Percentiles rank a stretch among this genome's conserved stretches.
These are phyloP conservation scores for Lolium perenne DNA, from an alignment of 176 grass and related monocot genomes.

Conservation along the genomic window DNA sequence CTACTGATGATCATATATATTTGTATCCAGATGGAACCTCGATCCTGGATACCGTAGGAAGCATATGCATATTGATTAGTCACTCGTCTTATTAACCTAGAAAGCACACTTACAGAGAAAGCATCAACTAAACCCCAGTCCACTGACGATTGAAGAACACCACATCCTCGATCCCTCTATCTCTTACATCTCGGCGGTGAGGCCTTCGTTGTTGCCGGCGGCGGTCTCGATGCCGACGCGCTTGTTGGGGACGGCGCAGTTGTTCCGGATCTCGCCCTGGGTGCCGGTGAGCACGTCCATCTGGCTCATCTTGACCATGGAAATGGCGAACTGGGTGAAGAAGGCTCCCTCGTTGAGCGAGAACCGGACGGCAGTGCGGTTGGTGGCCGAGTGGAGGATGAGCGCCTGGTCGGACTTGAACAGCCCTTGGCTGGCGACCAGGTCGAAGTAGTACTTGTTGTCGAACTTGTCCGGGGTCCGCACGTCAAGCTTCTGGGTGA, in stretches of 20 bases:
- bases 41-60: too few relatives aligned
- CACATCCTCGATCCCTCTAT: too few relatives aligned
- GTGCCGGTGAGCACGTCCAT: constrained; percentile 48
- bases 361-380: constrained; percentile 32
- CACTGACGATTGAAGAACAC: background rate
- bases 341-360: constrained; percentile 44
- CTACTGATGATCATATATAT: too few relatives aligned
- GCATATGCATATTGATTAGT: too few relatives aligned
- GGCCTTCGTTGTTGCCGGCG: background rate
- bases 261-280: constrained; percentile 46
- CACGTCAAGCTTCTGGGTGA: constrained; percentile 36
- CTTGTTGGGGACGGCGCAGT: constrained; percentile 39
- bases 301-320: constrained; percentile 58
- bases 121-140: too few relatives aligned
- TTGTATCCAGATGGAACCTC: too few relatives aligned
- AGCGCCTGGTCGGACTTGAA: constrained; percentile 57
- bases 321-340: constrained; percentile 52
- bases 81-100: too few relatives aligned
- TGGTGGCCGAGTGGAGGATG: constrained; percentile 24
- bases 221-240: background rate
- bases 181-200: background rate
- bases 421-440: constrained; percentile 39
- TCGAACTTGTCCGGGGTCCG: constrained; percentile 51
- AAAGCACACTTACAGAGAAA: too few relatives aligned
- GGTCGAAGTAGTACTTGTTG: constrained; percentile 67